Percentiles rank a stretch among this genome's conserved stretches.
Conservation (phyloP, 129 eudicot species). For the Heracleum sosnowskyi region DNA sequence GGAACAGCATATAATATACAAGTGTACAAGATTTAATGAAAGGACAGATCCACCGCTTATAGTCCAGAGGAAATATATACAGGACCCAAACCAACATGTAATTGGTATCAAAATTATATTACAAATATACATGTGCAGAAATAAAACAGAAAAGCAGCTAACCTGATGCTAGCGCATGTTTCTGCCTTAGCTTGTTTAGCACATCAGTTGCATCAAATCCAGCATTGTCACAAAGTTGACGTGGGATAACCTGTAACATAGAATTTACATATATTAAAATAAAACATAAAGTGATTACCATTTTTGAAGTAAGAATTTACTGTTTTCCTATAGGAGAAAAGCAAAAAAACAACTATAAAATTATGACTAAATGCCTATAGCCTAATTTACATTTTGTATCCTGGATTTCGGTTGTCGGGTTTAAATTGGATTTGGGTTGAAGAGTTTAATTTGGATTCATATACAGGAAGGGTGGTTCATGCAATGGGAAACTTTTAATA, state of each 20-base stretch:
- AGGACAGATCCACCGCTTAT: not conserved
- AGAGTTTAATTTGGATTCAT: too few species aligned
- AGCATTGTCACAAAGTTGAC: slow-evolving; percentile 94
- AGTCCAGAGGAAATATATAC: not conserved
- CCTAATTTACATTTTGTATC: not conserved
- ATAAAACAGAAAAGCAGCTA: slow-evolving; percentile 9
- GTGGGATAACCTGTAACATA: slow-evolving; percentile 65
- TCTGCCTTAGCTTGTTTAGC: slow-evolving; percentile 86
- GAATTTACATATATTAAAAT: not conserved
- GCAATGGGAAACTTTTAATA: not conserved
- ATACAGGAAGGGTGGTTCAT: not conserved
- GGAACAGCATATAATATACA: not conserved
- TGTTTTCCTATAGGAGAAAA: not conserved
- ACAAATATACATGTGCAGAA: not conserved
- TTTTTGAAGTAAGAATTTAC: not conserved
- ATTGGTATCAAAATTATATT: not conserved
- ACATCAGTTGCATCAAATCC: slow-evolving; percentile 99
- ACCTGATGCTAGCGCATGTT: slow-evolving; percentile 88
- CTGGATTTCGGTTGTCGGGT: not conserved
- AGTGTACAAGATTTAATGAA: not conserved
- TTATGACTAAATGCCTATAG: not conserved
- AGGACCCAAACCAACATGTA: not conserved
- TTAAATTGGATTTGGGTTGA: too few species aligned
- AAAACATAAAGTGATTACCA: not conserved
- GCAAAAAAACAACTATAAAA: not conserved